Evolutionary conservation across 2,329 filamentous ascomycete genomes (phyloP).

Genomic region (Colletotrichum aenigma): DNA sequence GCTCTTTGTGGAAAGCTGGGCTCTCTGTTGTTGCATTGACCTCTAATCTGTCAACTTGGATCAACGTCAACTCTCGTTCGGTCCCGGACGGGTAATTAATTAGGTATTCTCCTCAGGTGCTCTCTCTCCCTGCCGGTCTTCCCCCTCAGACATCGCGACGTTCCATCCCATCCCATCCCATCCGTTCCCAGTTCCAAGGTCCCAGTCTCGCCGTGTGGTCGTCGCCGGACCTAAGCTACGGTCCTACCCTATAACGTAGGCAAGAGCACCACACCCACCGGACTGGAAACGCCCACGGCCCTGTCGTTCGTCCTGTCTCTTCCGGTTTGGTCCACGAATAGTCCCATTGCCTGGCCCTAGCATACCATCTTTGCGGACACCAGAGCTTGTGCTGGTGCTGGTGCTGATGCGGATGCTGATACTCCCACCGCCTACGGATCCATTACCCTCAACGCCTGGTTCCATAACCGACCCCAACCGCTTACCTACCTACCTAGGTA

Average conservation of each 20-base stretch:
- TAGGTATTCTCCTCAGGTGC: background rate
- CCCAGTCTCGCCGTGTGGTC: background rate
- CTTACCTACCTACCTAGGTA: background rate
- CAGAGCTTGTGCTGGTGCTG: background rate
- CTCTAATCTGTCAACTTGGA: background rate
- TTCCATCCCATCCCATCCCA: background rate
- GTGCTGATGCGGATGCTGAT: background rate
- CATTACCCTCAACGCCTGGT: background rate
- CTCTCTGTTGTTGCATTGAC: background rate
- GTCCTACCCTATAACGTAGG: background rate
- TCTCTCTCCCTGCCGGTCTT: background rate
- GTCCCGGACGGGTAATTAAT: conserved; percentile 14
- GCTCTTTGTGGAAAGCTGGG: background rate
- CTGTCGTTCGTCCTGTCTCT: background rate
- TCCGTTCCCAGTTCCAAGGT: background rate
- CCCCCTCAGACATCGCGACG: background rate
- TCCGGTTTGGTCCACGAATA: background rate
- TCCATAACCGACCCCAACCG: background rate
- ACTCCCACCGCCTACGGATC: background rate
- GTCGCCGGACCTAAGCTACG: background rate
- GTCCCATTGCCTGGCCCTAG: background rate
- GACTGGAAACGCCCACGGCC: background rate
- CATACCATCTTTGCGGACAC: background rate
- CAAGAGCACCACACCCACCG: conserved; percentile 6
- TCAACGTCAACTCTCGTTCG: background rate